Evolutionary conservation across 108 stramenopile species (phyloP), one percentile per base, ranked within the genome.

Genomic region (Discostella pseudostelligera): DNA sequence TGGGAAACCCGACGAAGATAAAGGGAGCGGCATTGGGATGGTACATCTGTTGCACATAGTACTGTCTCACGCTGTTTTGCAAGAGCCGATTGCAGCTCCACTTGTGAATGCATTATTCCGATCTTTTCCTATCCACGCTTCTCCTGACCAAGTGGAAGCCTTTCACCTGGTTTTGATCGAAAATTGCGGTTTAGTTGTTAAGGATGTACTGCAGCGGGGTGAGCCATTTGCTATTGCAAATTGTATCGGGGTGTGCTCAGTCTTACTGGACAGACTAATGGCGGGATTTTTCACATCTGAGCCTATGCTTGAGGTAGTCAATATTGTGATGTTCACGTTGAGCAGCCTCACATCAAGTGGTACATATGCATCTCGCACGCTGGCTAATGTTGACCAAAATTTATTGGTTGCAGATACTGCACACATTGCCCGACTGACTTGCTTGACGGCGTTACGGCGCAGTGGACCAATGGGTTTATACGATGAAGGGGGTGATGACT

Each of bases 81-180:
- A 74, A 10, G 86, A 81, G 14, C 92, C 87, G 7, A 65, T 83
- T 48, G 92, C 89, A 36, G 87, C 89, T 20, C 81, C 83, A 36
- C 79, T 88, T 17, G 83, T 93, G 10, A 65, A 77, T 63, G 73
- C 81, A 17, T 58, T 93, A 13, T 90, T 93, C 46, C 78, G 70
- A 14, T 86, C 87, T 4, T 90, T 88, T 66, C 92, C 92, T 25
- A 85, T 90, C 42, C 89, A 90, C 72, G 84, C 89, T 35, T 77
- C 85, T 11, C 76, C 86, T 8, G 84, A 89, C 19, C 87, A 93
- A 74, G 92, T 90, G 20, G 84, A 85, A 40, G 87, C 88, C 36
- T 90, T 88, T 56, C 89, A 93, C 39, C 48, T 93, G 24, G 82
- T 90, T 0, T 60, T 93, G 55, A 76, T 90, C 45, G 92, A 93